Conservation (phyloP, 495 filamentous ascomycete species). For the Pyrenula aspistea region DNA sequence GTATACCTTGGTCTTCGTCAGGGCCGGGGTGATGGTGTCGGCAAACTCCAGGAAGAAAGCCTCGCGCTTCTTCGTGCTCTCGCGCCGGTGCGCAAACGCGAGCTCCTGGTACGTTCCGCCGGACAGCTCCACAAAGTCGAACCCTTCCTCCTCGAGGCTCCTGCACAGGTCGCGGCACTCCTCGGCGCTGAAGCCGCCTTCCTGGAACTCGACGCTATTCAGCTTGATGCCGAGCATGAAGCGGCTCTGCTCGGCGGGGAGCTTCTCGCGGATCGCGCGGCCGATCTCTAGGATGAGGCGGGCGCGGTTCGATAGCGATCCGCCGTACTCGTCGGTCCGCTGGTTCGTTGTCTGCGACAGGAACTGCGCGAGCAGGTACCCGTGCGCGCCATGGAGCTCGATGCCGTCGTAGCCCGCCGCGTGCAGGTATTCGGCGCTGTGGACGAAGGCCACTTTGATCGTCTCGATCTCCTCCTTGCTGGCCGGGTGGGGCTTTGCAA, state of each 20-base stretch:
- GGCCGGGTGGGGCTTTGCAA: constrained; percentile 35
- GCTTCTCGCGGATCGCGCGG: constrained; percentile 23
- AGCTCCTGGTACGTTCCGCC: constrained; percentile 53
- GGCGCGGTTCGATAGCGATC: constrained; percentile 36
- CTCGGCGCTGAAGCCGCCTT: constrained; percentile 40
- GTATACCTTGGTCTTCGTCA: constrained; percentile 41
- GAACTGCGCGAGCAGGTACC: constrained; percentile 56
- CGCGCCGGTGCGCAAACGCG: constrained; percentile 37
- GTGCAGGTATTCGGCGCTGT: constrained; percentile 43
- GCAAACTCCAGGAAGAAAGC: constrained; percentile 59
- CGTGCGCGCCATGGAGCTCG: constrained; percentile 43
- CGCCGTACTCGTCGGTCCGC: constrained; percentile 49
- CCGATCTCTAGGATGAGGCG: constrained; percentile 39
- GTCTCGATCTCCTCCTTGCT: constrained; percentile 34
- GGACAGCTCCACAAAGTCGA: constrained; percentile 55
- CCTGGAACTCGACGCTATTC: constrained; percentile 59
- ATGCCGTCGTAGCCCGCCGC: constrained; percentile 49
- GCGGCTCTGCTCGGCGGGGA: constrained; percentile 12
- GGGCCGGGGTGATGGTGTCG: constrained; percentile 40
- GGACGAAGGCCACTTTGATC: constrained; percentile 38
- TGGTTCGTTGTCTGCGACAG: constrained; percentile 40
- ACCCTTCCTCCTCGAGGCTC: constrained; percentile 37
- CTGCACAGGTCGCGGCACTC: constrained; percentile 43
- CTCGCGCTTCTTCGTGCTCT: constrained; percentile 44
- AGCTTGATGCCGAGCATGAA: constrained; percentile 57